Evolutionary conservation across 2,329 filamentous ascomycete species (phyloP).

Genomic region (Ascochyta viciae-villosae): DNA sequence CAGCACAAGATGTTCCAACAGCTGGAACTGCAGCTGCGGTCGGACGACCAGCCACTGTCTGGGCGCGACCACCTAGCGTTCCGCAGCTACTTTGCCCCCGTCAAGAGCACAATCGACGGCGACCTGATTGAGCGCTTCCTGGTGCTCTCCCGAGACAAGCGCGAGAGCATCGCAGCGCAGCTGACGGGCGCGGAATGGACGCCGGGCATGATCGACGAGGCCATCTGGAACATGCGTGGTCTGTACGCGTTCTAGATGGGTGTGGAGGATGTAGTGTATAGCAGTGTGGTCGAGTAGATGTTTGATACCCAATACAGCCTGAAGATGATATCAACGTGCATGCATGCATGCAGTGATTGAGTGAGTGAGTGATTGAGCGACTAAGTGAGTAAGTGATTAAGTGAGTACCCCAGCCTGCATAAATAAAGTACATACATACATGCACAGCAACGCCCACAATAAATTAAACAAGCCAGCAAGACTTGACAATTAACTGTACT

Average conservation of each 20-base stretch:
- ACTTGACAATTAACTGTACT: too few species aligned
- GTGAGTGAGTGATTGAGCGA: too few species aligned
- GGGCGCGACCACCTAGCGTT: slow-evolving; percentile 97
- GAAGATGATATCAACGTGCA: too few species aligned
- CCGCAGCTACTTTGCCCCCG: slow-evolving; percentile 91
- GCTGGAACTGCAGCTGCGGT: slow-evolving; percentile 85
- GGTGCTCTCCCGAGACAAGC: slow-evolving; percentile 83
- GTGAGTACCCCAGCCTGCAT: too few species aligned
- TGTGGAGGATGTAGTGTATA: neutral
- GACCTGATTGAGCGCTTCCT: slow-evolving; percentile 94
- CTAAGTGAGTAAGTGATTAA: too few species aligned
- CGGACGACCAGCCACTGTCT: slow-evolving; percentile 78
- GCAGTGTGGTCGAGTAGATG: neutral
- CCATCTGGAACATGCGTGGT: slow-evolving; percentile 65
- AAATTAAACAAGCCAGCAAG: too few species aligned
- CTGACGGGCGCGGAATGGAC: slow-evolving; percentile 74
- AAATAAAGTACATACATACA: too few species aligned
- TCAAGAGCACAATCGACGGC: slow-evolving; percentile 96
- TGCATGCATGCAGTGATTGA: too few species aligned
- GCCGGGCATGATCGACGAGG: slow-evolving; percentile 92
- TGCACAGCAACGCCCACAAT: too few species aligned
- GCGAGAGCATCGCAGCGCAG: slow-evolving; percentile 93
- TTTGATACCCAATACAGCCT: slow-evolving; percentile 11
- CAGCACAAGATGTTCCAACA: slow-evolving; percentile 98
- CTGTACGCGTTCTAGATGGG: slow-evolving; percentile 41